Percentiles rank a stretch among this genome's conserved stretches.
These are phyloP conservation scores for Leccinum angustisporum DNA, from an alignment of 1,284 basidiomycete species.

Conservation along the genomic window DNA sequence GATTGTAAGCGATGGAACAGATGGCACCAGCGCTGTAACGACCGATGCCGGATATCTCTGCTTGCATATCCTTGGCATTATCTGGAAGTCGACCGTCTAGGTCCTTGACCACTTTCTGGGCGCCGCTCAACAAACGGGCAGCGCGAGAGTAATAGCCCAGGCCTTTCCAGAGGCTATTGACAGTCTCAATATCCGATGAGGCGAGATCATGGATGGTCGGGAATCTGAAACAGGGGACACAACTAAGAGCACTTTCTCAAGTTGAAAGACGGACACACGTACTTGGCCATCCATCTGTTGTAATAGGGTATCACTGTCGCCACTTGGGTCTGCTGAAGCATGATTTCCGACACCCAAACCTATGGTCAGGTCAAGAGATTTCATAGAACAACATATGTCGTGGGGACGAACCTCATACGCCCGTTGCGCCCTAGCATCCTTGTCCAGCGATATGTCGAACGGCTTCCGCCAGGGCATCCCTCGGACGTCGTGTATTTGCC, in stretches of 20 bases:
- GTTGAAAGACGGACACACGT: conserved; percentile 21
- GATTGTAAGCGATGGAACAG: conserved; percentile 86
- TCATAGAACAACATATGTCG: not conserved
- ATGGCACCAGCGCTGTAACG: conserved; percentile 91
- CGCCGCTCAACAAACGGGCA: conserved; percentile 73
- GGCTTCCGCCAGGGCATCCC: conserved; percentile 88
- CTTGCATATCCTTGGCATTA: conserved; percentile 80
- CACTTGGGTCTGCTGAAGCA: conserved; percentile 97
- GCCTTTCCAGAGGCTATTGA: conserved; percentile 88
- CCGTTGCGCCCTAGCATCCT: conserved; percentile 61
- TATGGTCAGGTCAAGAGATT: conserved; percentile 30
- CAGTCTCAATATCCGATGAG: conserved; percentile 74
- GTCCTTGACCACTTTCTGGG: conserved; percentile 72
- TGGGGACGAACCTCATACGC: conserved; percentile 67
- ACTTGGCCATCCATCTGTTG: conserved; percentile 81
- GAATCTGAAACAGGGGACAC: conserved; percentile 49
- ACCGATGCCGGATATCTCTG: conserved; percentile 86
- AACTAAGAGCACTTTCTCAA: not conserved
- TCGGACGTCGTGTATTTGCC: conserved; percentile 56
- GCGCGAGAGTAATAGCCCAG: conserved; percentile 92
- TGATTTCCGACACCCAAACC: conserved; percentile 92
- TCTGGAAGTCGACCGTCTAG: conserved; percentile 74
- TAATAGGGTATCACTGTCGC: conserved; percentile 90
- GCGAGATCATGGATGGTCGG: conserved; percentile 83
- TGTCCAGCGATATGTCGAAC: conserved; percentile 51